These are phyloP conservation scores for Penicillium olsonii DNA, from an alignment of 2,329 filamentous ascomycete genomes.

Conservation along the genomic window DNA sequence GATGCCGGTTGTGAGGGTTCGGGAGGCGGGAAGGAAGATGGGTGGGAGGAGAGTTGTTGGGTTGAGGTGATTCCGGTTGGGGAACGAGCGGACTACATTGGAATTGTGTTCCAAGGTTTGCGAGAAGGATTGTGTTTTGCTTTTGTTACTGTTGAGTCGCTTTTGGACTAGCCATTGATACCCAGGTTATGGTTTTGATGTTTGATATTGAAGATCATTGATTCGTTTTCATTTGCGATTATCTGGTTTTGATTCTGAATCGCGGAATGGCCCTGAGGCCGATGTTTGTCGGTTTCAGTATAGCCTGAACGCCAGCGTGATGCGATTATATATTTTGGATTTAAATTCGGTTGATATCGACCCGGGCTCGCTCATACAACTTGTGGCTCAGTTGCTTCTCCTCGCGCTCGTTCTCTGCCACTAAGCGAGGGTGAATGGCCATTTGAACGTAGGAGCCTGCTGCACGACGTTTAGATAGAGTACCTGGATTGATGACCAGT, in stretches of 20 bases:
- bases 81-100: too few relatives aligned
- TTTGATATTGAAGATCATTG: constrained; percentile 12
- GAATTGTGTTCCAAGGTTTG: not conserved
- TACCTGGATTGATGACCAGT: constrained; percentile 86
- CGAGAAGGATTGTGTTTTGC: not conserved
- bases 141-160: constrained; percentile 17
- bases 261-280: not conserved
- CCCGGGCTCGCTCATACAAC: constrained; percentile 78
- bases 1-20: constrained; percentile 26
- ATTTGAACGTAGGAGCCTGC: constrained; percentile 85
- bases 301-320: constrained; percentile 25
- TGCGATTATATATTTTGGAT: constrained; percentile 23
- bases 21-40: constrained; percentile 37
- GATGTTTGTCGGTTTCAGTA: not conserved
- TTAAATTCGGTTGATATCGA: constrained; percentile 81
- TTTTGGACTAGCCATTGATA: constrained; percentile 11
- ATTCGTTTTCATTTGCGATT: constrained; percentile 8
- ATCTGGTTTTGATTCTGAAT: not conserved
- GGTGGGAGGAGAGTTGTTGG: constrained; percentile 40
- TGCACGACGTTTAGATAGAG: constrained; percentile 78
- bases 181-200: constrained; percentile 2
- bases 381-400: constrained; percentile 67
- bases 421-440: constrained; percentile 66
- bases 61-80: too few relatives aligned
- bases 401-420: constrained; percentile 60